Conservation (phyloP, 495 filamentous ascomycete species). For the Penicillium nucicola region DNA sequence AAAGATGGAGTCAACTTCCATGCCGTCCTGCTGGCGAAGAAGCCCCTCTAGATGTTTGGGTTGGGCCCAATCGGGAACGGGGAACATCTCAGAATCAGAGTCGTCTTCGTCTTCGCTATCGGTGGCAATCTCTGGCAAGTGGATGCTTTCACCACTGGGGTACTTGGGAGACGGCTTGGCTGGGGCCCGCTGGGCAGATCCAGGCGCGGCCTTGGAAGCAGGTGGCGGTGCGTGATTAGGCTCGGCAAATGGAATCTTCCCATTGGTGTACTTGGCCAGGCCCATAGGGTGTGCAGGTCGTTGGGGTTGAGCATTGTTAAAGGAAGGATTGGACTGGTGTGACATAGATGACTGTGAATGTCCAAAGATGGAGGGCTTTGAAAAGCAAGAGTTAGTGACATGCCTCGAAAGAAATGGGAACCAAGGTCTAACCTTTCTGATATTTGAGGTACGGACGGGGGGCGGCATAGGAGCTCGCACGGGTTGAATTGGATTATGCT, state of each 20-base stretch:
- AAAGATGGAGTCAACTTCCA: conserved; percentile 86
- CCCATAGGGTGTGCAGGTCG: conserved; percentile 68
- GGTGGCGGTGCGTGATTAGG: conserved; percentile 49
- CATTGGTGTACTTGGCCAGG: conserved; percentile 78
- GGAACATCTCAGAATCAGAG: conserved; percentile 57
- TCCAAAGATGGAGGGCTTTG: conserved; percentile 56
- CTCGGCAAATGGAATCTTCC: conserved; percentile 85
- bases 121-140: conserved; percentile 84
- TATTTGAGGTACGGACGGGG: conserved; percentile 76
- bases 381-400: conserved; percentile 47
- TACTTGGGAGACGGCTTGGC: conserved; percentile 73
- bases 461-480: conserved; percentile 67
- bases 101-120: conserved; percentile 78
- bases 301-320: conserved; percentile 43
- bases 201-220: conserved; percentile 54
- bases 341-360: conserved; percentile 52
- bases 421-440: conserved; percentile 62
- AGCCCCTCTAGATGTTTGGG: conserved; percentile 70
- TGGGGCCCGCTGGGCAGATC: conserved; percentile 37
- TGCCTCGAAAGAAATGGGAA: neutral
- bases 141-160: conserved; percentile 75
- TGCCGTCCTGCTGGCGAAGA: conserved; percentile 71
- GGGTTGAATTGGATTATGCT: conserved; percentile 41
- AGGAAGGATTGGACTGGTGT: conserved; percentile 38
- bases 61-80: conserved; percentile 77